These are phyloP conservation scores for Fraxinus pennsylvanica DNA, from an alignment of 257 asterid species.

Conservation along the genomic window DNA sequence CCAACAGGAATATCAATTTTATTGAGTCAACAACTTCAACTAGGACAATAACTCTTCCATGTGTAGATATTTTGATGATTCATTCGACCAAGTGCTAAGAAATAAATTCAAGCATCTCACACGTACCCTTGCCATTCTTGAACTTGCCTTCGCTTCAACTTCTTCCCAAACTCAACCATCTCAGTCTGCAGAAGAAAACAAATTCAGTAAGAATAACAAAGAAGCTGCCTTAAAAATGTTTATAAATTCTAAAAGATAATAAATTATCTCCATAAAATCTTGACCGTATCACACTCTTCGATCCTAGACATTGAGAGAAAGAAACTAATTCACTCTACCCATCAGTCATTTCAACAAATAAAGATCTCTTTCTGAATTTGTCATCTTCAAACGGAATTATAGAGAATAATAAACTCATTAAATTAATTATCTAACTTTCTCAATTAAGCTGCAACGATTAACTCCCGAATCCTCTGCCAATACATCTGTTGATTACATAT, in stretches of 20 bases:
- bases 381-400: conserved; percentile 11
- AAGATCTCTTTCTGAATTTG: background rate
- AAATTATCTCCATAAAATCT: background rate
- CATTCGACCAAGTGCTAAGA: conserved; percentile 3
- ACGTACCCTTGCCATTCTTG: conserved; percentile 22
- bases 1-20: conserved; percentile 12
- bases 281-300: background rate
- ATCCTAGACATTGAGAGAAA: background rate
- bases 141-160: conserved; percentile 23
- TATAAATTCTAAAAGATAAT: background rate
- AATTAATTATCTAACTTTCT: conserved; percentile 21
- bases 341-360: conserved; percentile 14
- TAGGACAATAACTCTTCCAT: conserved; percentile 13
- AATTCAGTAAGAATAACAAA: conserved; percentile 5
- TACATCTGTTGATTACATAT: no score
- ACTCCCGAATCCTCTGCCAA: conserved; percentile 16
- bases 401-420: conserved; percentile 8
- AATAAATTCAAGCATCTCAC: conserved; percentile 3
- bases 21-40: conserved; percentile 12
- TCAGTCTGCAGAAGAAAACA: background rate
- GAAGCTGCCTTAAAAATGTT: background rate
- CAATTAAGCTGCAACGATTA: background rate
- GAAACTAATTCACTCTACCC: background rate
- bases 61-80: conserved; percentile 6
- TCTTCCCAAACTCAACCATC: conserved; percentile 22